Evolutionary conservation across 164 flowering plant species (phyloP), one percentile per base, ranked within the genome.

Genomic region (Chloranthus sessilifolius): DNA sequence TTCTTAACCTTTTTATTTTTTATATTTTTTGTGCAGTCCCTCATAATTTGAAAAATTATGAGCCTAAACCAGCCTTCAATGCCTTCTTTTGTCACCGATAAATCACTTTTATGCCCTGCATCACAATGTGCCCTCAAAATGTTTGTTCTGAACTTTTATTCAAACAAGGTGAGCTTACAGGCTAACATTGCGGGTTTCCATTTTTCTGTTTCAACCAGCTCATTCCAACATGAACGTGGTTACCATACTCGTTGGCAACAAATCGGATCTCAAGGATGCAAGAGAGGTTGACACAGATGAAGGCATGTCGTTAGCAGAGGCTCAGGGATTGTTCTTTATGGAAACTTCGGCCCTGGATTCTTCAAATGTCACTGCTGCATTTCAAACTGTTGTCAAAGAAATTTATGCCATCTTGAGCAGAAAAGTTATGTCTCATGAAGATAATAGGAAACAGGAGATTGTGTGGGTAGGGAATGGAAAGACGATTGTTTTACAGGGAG

Each of bases 161-260:
- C n/a, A n/a, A n/a, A n/a, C n/a, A n/a, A n/a, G n/a, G n/a, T n/a
- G n/a, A n/a, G n/a, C n/a, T n/a, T n/a, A n/a, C n/a, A n/a, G n/a
- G n/a, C n/a, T n/a, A n/a, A n/a, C n/a, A n/a, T n/a, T 40, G 43
- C 17, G n/a, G n/a, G n/a, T n/a, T n/a, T n/a, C n/a, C n/a, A n/a
- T 25, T 44, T 27, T 33, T 37, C 27, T 7, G 12, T 6, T 20
- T 52, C 61, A 62, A 44, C 50, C 86, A 83, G 90, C 79, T 59
- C 86, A 83, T 61, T 83, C 90, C 1, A 82, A 83, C 61, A 83
- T 83, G 90, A 78, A 83, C 47, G 90, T 83, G 22, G 78, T 83
- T 7, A 83, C 90, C n/a, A 76, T 83, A 46, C 80, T 83, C 35
- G 74, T 83, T 21, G 90, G 90, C 23, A 83, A 83, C 74, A 83